Evolutionary conservation across 1,139 yeast genomes (phyloP), one percentile per base, ranked within the genome.

Genomic region (Pichia sp.): DNA sequence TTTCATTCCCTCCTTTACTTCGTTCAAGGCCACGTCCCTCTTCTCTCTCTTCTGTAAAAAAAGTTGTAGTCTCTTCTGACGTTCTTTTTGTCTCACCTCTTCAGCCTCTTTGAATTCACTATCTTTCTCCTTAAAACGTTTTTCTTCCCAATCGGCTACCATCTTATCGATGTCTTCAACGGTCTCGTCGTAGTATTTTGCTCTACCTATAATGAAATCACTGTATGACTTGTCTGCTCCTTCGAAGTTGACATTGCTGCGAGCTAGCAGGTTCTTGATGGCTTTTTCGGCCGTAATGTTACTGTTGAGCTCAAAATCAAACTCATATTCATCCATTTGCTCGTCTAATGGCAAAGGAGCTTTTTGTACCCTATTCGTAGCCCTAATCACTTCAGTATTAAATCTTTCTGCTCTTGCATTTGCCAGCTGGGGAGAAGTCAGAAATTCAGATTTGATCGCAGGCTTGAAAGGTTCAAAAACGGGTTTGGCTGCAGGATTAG

Each of bases 1-100:
- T 5, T 49, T 45, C 26, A 53, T 42, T 16, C 50, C 51, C 6
- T 16, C 29, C 6, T 56, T 54, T 6, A 53, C 38, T 45, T 50
- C 52, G 11, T 40, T 15, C 26, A 56, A 52, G 2, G 32, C 10
- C 30, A 7, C 23, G 31, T 54, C 50, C 10, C 48, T 31, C 11
- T 54, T 55, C 16, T 50, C 50, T 3, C 49, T 54, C 4, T 31
- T 30, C 23, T 51, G 29, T 1, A 30, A 7, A 2, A 52, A 16
- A 1, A 41, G 3, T 11, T 26, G 31, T 16, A 54, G 44, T 19
- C 31, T 42, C 10, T 38, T 42, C 29, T 41, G 11, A 30, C 41
- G 45, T 38, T 42, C 42, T 1, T 34, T n/a, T 34, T 45, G 51
- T n/a, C 42, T 51, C 8, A 19, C 3, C 19, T 54, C 55, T 32